A percentile compares a stretch with the other conserved stretches of the same genome.
Conservation (phyloP, 371 early-diverging fungal genomes). For the Smittium culicis region DNA sequence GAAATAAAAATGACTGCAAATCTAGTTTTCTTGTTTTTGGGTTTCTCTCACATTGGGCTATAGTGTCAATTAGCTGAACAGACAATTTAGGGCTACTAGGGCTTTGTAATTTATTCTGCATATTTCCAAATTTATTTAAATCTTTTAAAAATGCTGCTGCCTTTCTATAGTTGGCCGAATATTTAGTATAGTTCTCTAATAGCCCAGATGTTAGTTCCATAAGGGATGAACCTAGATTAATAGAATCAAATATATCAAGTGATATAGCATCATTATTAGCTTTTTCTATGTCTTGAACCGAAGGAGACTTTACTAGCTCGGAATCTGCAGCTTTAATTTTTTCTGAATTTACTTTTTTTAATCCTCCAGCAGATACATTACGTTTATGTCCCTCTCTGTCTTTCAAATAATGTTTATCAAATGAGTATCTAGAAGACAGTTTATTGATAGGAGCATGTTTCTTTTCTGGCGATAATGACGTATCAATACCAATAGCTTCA, state of each 20-base stretch:
- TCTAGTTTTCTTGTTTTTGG: constrained; percentile 66
- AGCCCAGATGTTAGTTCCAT: background rate
- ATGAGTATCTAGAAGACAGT: too few species aligned
- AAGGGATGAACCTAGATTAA: background rate
- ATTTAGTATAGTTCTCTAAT: constrained; percentile 20
- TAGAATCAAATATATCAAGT: constrained; percentile 8
- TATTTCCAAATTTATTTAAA: constrained; percentile 24
- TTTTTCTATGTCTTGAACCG: background rate
- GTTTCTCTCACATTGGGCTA: constrained; percentile 44
- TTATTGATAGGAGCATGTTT: too few species aligned
- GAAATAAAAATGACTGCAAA: constrained; percentile 68
- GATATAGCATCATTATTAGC: background rate
- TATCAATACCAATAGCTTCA: too few species aligned
- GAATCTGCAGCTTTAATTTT: too few species aligned
- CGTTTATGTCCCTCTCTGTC: too few species aligned
- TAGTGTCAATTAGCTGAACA: constrained; percentile 35
- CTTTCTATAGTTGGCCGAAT: constrained; percentile 31
- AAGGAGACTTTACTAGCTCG: too few species aligned
- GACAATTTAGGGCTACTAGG: constrained; percentile 15
- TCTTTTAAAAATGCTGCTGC: constrained; percentile 28
- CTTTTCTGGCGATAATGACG: too few species aligned
- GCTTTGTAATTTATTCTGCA: constrained; percentile 17
- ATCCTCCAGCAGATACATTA: too few species aligned
- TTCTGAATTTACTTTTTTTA: too few species aligned
- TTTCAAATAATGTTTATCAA: too few species aligned